phyloP scores from a whole-genome alignment of 2,329 filamentous ascomycete species.

The Tolypocladium ophioglossoides region DNA sequence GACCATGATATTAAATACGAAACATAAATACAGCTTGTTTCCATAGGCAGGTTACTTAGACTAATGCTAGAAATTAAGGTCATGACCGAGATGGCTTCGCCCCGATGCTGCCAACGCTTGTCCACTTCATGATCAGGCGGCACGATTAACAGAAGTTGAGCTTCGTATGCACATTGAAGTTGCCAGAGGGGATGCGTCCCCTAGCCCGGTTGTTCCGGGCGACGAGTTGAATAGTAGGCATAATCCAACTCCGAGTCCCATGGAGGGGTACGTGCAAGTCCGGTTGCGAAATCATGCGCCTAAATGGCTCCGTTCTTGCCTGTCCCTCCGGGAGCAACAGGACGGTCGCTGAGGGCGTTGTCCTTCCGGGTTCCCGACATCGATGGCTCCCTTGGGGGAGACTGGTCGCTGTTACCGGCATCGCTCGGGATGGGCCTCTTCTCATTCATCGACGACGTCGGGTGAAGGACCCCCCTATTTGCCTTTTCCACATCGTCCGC shows the following conservation, averaged over 20 bases:
- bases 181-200: no score
- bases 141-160: not conserved
- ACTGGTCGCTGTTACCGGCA: not conserved
- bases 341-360: not conserved
- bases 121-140: not conserved
- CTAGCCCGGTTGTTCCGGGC: no score
- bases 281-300: not conserved
- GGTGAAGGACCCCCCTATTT: not conserved
- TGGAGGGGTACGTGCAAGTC: not conserved
- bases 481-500: conserved; percentile 19
- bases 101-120: not conserved
- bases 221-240: no score
- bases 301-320: not conserved
- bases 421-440: not conserved
- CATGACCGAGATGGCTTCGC: not conserved
- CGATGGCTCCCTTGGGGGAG: not conserved
- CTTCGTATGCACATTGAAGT: not conserved
- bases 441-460: not conserved
- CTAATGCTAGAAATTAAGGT: not conserved
- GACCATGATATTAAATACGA: no score
- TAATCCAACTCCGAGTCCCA: not conserved
- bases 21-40: not conserved
- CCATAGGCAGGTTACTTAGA: not conserved
- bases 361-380: not conserved
- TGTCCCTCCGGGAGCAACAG: not conserved